Evolutionary conservation across 306 rosid genomes (phyloP).

Genomic region (Inga leiocalycina): DNA sequence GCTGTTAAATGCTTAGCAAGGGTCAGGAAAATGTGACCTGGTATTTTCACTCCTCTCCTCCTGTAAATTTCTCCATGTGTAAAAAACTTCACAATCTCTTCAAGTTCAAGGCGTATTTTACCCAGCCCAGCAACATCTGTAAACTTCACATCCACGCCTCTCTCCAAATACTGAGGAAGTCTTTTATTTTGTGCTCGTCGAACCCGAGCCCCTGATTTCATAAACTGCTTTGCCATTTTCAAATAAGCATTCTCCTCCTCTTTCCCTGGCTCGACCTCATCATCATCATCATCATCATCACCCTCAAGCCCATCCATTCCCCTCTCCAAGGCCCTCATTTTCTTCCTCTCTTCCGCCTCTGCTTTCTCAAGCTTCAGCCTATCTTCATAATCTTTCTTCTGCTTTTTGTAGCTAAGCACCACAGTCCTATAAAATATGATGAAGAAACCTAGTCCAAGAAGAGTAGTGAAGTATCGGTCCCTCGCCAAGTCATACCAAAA

Average conservation of each 20-base stretch:
- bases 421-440: slow-evolving; percentile 78
- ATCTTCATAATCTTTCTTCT: slow-evolving; percentile 94
- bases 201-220: slow-evolving; percentile 96
- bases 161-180: slow-evolving; percentile 89
- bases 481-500: slow-evolving; percentile 68
- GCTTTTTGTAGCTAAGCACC: slow-evolving; percentile 81
- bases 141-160: slow-evolving; percentile 92
- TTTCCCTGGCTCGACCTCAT: slow-evolving; percentile 63
- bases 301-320: slow-evolving; percentile 62
- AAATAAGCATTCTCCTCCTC: slow-evolving; percentile 77
- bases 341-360: slow-evolving; percentile 92
- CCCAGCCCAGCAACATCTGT: slow-evolving; percentile 96
- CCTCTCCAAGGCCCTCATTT: slow-evolving; percentile 76
- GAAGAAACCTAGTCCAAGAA: slow-evolving; percentile 73
- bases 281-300: slow-evolving; percentile 41
- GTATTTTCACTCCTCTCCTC: slow-evolving; percentile 94
- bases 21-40: slow-evolving; percentile 57
- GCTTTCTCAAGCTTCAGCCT: slow-evolving; percentile 89
- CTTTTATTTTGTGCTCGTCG: slow-evolving; percentile 73
- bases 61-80: slow-evolving; percentile 97
- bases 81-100: slow-evolving; percentile 98
- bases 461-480: slow-evolving; percentile 51
- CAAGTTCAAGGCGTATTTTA: slow-evolving; percentile 94
- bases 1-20: slow-evolving; percentile 18
- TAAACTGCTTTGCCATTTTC: slow-evolving; percentile 94